phyloP scores from a whole-genome alignment of 257 asterid genomes.

The Petunia axillaris region DNA sequence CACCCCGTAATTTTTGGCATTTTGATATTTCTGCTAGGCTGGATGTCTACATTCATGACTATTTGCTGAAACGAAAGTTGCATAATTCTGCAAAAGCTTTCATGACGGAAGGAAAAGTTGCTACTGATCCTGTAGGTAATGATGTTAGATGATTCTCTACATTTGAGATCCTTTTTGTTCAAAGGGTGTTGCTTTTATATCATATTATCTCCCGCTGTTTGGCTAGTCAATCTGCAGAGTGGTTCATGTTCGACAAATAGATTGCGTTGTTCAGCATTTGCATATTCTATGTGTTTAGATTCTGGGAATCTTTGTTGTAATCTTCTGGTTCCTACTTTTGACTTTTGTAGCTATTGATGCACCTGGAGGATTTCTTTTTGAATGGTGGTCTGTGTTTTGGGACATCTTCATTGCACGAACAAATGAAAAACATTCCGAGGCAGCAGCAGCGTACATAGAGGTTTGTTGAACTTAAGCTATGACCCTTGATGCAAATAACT shows the following conservation, averaged over 20 bases:
- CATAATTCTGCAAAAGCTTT: constrained; percentile 94
- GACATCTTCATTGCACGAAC: constrained; percentile 98
- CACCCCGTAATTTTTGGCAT: neutral
- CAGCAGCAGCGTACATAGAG: constrained; percentile 99
- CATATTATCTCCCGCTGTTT: neutral
- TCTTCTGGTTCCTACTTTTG: constrained; percentile 25
- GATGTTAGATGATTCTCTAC: neutral
- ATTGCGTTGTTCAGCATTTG: neutral
- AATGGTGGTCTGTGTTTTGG: constrained; percentile 99
- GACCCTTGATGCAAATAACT: neutral
- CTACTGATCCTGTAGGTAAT: constrained; percentile 98
- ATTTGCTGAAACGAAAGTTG: constrained; percentile 83
- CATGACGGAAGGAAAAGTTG: constrained; percentile 99
- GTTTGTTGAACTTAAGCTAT: constrained; percentile 44
- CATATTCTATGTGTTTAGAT: neutral
- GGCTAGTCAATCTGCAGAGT: neutral
- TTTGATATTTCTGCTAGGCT: constrained; percentile 61
- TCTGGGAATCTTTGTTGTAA: constrained; percentile 17
- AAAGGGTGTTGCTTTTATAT: neutral
- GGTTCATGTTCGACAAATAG: neutral
- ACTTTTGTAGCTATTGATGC: constrained; percentile 88
- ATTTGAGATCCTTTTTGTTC: neutral
- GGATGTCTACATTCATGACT: constrained; percentile 98
- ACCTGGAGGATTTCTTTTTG: constrained; percentile 98
- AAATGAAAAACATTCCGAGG: constrained; percentile 96